A percentile compares a stretch with the other conserved stretches of the same genome.
These are phyloP conservation scores for Fusarium multiceps DNA, from an alignment of 2,329 filamentous ascomycete species.

Conservation along the genomic window DNA sequence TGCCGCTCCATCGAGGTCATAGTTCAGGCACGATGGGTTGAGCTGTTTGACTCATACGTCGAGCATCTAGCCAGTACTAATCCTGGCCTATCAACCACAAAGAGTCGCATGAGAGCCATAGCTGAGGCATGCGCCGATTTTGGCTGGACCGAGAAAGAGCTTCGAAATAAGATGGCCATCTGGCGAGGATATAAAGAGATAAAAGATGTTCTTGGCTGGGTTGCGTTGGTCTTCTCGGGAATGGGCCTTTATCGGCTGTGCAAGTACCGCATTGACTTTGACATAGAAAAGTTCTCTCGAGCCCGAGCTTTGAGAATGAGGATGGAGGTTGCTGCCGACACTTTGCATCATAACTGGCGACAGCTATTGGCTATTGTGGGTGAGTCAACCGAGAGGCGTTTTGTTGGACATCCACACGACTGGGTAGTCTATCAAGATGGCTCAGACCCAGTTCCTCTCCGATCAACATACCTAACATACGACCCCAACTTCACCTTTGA, in stretches of 20 bases:
- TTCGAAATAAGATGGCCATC: constrained; percentile 3
- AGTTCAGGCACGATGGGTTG: constrained; percentile 3
- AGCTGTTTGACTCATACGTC: constrained; percentile 1
- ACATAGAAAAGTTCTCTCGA: background rate
- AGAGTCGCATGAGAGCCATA: background rate
- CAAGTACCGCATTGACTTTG: constrained; percentile 1
- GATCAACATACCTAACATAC: background rate
- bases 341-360: background rate
- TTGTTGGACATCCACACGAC: background rate
- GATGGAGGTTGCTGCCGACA: constrained; percentile 3
- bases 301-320: background rate
- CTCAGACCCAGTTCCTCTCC: background rate
- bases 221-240: background rate
- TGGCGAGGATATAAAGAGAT: constrained; percentile 9
- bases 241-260: constrained; percentile 4
- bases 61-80: background rate
- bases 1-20: constrained; percentile 1
- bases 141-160: constrained; percentile 1
- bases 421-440: constrained; percentile 4
- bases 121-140: constrained; percentile 1
- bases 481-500: background rate
- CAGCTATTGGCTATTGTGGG: background rate
- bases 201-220: constrained; percentile 1
- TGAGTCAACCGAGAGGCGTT: background rate
- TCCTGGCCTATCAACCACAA: background rate